Conservation (phyloP, 2,329 filamentous ascomycete species). For the Cordyceps javanica region DNA sequence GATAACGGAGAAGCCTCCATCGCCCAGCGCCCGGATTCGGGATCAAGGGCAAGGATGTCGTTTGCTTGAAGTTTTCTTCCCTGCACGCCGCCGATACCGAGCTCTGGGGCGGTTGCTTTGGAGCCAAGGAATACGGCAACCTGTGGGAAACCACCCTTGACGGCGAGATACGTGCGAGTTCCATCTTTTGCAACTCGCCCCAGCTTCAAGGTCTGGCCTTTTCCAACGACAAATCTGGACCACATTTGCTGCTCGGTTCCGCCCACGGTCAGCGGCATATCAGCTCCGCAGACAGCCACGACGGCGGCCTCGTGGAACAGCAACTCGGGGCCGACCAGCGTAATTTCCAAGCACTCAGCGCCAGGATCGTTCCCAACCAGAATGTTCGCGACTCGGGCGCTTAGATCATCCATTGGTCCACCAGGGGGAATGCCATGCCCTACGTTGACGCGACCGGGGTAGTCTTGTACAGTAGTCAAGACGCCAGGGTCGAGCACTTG, state of each 20-base stretch:
- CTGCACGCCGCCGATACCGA: conserved; percentile 54
- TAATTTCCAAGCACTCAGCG: conserved; percentile 53
- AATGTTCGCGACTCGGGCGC: conserved; percentile 51
- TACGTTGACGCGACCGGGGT: conserved; percentile 48
- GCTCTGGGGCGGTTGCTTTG: conserved; percentile 52
- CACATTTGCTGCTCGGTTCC: conserved; percentile 45
- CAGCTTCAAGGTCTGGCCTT: conserved; percentile 42
- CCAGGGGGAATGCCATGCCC: conserved; percentile 53
- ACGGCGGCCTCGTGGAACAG: conserved; percentile 48
- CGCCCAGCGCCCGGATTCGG: neutral
- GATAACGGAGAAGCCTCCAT: conserved; percentile 3
- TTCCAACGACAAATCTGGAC: conserved; percentile 43
- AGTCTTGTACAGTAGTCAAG: conserved; percentile 54
- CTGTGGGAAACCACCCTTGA: conserved; percentile 33
- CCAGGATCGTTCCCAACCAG: conserved; percentile 50
- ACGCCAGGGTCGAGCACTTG: conserved; percentile 51
- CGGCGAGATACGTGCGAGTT: conserved; percentile 49
- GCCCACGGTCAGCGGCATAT: conserved; percentile 45
- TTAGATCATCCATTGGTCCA: conserved; percentile 56
- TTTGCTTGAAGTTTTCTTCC: conserved; percentile 48
- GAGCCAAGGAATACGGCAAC: conserved; percentile 52
- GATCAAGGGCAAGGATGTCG: conserved; percentile 41
- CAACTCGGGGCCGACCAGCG: conserved; percentile 52
- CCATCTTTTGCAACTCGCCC: conserved; percentile 48
- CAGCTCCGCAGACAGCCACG: conserved; percentile 51